Evolutionary conservation across 169 alveolate genomes (phyloP).

Genomic region (Cryptosporidium sp.): DNA sequence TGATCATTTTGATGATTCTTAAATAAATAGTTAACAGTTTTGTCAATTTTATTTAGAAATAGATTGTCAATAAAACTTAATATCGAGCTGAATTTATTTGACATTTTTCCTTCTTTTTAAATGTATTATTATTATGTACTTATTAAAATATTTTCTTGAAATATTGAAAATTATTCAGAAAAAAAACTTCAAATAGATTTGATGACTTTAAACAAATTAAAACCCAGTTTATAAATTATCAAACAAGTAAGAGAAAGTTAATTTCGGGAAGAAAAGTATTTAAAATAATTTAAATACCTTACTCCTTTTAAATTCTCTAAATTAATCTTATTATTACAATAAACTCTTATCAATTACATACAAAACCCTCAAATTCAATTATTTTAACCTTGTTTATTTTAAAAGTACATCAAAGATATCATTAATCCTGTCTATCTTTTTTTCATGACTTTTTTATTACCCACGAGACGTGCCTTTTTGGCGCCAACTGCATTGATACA

Average conservation of each 20-base stretch:
- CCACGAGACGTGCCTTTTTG: neutral
- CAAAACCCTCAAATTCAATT: neutral
- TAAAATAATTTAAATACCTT: neutral
- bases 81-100: neutral
- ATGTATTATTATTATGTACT: no score
- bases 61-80: slow-evolving; percentile 24
- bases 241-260: neutral
- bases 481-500: slow-evolving; percentile 1
- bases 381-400: neutral
- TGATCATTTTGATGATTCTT: neutral
- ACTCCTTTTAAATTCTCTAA: neutral
- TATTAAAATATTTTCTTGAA: no score
- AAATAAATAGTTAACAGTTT: slow-evolving; percentile 41
- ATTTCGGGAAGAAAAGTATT: neutral
- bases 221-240: neutral
- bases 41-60: slow-evolving; percentile 28
- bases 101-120: neutral
- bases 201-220: neutral
- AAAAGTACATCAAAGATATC: neutral
- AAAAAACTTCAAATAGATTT: neutral
- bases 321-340: neutral
- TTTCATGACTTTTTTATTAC: neutral
- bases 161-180: neutral
- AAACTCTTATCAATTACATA: neutral
- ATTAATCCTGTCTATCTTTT: neutral